phyloP scores from a whole-genome alignment of 176 grass and related monocot species.

The Saccharum officinarum region DNA sequence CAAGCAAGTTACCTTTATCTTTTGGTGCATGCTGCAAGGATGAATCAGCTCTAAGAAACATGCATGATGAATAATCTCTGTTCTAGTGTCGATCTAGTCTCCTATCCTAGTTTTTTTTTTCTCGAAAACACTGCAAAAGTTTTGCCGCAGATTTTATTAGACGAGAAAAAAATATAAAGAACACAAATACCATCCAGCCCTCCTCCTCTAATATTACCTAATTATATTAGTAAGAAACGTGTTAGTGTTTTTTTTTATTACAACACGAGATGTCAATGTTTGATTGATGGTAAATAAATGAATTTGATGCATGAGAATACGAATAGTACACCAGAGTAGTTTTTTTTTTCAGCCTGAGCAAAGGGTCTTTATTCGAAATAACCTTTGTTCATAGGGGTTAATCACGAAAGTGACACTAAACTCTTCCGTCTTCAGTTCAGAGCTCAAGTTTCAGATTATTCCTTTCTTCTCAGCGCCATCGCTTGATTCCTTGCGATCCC shows the following conservation, averaged over 20 bases:
- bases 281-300: too few relatives aligned
- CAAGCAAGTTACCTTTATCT: conserved; percentile 8
- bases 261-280: too few relatives aligned
- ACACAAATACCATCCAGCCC: too few relatives aligned
- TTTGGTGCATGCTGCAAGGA: neutral
- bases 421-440: conserved; percentile 4
- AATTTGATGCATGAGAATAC: too few relatives aligned
- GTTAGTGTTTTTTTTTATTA: too few relatives aligned
- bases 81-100: neutral
- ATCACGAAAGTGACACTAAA: conserved; percentile 1
- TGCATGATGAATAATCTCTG: neutral
- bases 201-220: too few relatives aligned
- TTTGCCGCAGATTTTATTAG: too few relatives aligned
- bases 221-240: too few relatives aligned
- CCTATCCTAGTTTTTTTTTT: neutral
- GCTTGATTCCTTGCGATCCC: conserved; percentile 32
- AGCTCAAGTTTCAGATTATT: conserved; percentile 21
- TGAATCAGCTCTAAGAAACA: neutral
- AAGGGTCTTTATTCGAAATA: neutral
- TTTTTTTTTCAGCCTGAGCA: neutral
- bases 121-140: too few relatives aligned
- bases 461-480: conserved; percentile 12
- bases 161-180: too few relatives aligned
- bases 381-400: neutral
- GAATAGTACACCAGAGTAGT: neutral